Base-by-base conservation (phyloP, 805 yeast genomes). In the Metschnikowia lunata region DNA sequence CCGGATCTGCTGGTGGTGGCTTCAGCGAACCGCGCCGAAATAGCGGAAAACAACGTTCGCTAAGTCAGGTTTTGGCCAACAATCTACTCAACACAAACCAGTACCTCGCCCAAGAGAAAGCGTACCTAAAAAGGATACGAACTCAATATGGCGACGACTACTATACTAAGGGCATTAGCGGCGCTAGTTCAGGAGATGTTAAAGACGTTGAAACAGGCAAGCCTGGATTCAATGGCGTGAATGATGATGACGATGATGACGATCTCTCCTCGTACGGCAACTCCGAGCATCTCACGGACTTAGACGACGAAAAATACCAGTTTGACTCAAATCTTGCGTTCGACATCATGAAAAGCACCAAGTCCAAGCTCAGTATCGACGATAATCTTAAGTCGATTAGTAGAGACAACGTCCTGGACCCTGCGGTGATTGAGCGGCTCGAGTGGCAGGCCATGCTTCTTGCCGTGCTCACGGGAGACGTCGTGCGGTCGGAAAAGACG, bases 391-490 rank as follows among this genome's bases (percentile, higher is more conserved):
- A 53, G 49, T 63, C 61, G 36, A 67, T 71, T 50, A 55, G 65
- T 54, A 46, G 60, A 53, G 76, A 63, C 65, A 60, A 55, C 18
- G 60, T 65, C 15, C 73, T 68, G 38, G 75, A 72, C 51, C 75
- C 76, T 1, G 67, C 68, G 11, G 80, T 83, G 7, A 56, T 81
- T 9, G 97, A 89, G 59, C 74, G 98, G 39, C 69, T 90, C 10
- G 96, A 89, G 64, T 93, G 99, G 99, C 98, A 93, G 64, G 79
- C 91, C 0, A 88, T 93, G 96, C 72, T 93, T 39, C 77, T 86
- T 9, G 77, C 89, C 3, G 98, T 93, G 4, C 75, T 93, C 30
- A 91, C 95, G 3, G 98, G 99, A 54, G 98, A 93, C 63, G 96
- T 93, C 42, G 89, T 93, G 15, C 78, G 84, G 30, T 83, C 91